A percentile compares a stretch with the other conserved stretches of the same genome.
Conservation (phyloP, 1,284 basidiomycete genomes). For the Cystobasidiaceae sp. region DNA sequence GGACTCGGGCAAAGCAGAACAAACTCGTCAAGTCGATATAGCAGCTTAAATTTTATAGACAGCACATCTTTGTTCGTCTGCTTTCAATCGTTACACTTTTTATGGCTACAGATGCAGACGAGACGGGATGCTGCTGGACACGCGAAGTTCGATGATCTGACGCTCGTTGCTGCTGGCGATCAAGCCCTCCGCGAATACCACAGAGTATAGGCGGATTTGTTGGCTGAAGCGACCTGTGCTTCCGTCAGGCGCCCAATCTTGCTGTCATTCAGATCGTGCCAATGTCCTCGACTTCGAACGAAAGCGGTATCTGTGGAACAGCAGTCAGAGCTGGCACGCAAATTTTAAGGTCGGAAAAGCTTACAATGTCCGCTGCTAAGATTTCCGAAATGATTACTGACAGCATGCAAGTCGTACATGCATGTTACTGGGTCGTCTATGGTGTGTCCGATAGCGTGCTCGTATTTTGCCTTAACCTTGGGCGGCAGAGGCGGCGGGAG, state of each 20-base stretch:
- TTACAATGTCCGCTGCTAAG: slow-evolving; percentile 85
- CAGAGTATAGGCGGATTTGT: slow-evolving; percentile 22
- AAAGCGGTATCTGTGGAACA: slow-evolving; percentile 35
- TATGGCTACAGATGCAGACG: too few relatives aligned
- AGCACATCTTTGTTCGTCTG: too few relatives aligned
- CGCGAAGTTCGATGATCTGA: not conserved
- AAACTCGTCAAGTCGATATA: too few relatives aligned
- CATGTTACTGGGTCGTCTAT: slow-evolving; percentile 33
- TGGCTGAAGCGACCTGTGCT: slow-evolving; percentile 21
- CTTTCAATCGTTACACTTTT: too few relatives aligned
- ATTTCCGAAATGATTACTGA: slow-evolving; percentile 78
- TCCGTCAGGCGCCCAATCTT: slow-evolving; percentile 35
- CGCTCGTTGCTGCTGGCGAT: too few relatives aligned
- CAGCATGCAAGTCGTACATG: slow-evolving; percentile 49
- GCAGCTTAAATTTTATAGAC: too few relatives aligned
- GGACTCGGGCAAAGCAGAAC: too few relatives aligned
- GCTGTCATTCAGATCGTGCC: slow-evolving; percentile 42
- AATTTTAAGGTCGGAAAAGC: slow-evolving; percentile 40
- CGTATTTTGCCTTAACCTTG: slow-evolving; percentile 35
- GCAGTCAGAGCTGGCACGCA: not conserved
- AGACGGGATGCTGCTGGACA: too few relatives aligned
- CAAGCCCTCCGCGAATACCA: slow-evolving; percentile 15
- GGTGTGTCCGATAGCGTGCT: slow-evolving; percentile 18
- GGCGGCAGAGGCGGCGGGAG: slow-evolving; percentile 60
- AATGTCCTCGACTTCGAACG: slow-evolving; percentile 36